A percentile compares a stretch with the other conserved stretches of the same genome.
Evolutionary conservation across 2,329 filamentous ascomycete species (phyloP).

Genomic region (Hypoxylon sp.): DNA sequence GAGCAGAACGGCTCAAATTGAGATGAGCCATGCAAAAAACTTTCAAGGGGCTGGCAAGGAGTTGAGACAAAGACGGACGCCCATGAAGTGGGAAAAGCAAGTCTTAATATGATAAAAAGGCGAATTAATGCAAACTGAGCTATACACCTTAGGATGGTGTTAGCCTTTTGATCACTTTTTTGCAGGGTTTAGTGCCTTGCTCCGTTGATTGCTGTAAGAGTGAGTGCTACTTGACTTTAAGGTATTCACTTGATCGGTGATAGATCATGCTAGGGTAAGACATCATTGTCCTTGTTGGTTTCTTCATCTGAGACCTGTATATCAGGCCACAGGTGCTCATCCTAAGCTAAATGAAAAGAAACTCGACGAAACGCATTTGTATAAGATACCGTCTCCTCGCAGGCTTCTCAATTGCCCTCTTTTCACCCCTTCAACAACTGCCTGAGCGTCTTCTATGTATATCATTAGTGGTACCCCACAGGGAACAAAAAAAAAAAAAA

Average conservation of each 20-base stretch:
- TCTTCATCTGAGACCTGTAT: too few relatives aligned
- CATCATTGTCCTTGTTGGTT: too few relatives aligned
- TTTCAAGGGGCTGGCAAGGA: slow-evolving; percentile 16
- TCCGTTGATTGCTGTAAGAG: neutral
- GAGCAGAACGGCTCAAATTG: slow-evolving; percentile 37
- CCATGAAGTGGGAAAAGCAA: slow-evolving; percentile 14
- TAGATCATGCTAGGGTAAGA: too few relatives aligned
- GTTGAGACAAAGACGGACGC: slow-evolving; percentile 16
- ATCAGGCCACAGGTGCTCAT: neutral
- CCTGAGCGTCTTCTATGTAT: neutral
- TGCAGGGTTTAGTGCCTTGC: neutral
- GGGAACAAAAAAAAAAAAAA: too few relatives aligned
- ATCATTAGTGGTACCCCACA: neutral
- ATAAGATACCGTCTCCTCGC: neutral
- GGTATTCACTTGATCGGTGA: too few relatives aligned
- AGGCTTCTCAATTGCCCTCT: neutral
- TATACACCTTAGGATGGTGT: slow-evolving; percentile 20
- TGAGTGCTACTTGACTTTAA: neutral
- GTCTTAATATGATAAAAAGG: slow-evolving; percentile 24
- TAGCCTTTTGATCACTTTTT: slow-evolving; percentile 16
- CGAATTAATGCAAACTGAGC: slow-evolving; percentile 40
- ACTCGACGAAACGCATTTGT: neutral
- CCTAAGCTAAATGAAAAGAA: neutral
- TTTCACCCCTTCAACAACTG: neutral
- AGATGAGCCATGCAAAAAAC: slow-evolving; percentile 27